These are phyloP conservation scores for Rhodomyrtus tomentosa DNA, from an alignment of 345 rosid species.

Conservation along the genomic window DNA sequence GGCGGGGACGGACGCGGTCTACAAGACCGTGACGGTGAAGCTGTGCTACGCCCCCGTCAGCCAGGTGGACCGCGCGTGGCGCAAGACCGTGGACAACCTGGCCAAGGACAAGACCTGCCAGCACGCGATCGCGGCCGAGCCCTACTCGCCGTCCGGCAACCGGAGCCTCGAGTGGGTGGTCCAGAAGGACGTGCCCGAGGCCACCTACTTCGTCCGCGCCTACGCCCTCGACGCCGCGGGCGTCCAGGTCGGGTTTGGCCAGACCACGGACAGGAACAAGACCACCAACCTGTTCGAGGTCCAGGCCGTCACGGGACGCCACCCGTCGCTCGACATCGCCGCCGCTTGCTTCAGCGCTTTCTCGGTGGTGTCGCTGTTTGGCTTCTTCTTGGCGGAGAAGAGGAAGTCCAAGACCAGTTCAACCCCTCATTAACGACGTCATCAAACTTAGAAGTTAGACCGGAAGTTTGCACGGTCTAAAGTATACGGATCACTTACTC, in stretches of 20 bases:
- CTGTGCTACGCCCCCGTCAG: conserved; percentile 68
- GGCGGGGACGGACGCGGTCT: conserved; percentile 24
- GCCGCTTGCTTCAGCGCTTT: conserved; percentile 58
- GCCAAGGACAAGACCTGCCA: conserved; percentile 61
- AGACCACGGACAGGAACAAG: conserved; percentile 27
- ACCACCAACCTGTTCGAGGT: conserved; percentile 29
- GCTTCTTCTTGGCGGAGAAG: conserved; percentile 45
- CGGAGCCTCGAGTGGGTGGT: conserved; percentile 32
- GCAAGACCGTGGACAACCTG: conserved; percentile 42
- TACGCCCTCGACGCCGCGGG: conserved; percentile 27
- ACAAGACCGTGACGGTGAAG: conserved; percentile 34
- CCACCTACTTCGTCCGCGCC: conserved; percentile 64
- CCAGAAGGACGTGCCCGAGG: conserved; percentile 42
- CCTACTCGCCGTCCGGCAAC: conserved; percentile 16
- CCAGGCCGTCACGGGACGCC: conserved; percentile 44
- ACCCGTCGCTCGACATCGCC: conserved; percentile 36
- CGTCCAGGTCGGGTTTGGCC: conserved; percentile 42
- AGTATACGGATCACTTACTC: not conserved
- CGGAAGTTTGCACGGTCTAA: not conserved
- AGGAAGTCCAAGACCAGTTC: conserved; percentile 18
- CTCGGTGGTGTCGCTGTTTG: conserved; percentile 38
- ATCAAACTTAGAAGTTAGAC: not conserved
- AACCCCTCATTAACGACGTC: not conserved
- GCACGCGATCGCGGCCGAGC: conserved; percentile 21
- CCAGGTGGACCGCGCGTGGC: conserved; percentile 71